Percentiles rank a stretch among this genome's conserved stretches.
These are phyloP conservation scores for Holtermannia corniformis DNA, from an alignment of 768 basidiomycete genomes.

Conservation along the genomic window DNA sequence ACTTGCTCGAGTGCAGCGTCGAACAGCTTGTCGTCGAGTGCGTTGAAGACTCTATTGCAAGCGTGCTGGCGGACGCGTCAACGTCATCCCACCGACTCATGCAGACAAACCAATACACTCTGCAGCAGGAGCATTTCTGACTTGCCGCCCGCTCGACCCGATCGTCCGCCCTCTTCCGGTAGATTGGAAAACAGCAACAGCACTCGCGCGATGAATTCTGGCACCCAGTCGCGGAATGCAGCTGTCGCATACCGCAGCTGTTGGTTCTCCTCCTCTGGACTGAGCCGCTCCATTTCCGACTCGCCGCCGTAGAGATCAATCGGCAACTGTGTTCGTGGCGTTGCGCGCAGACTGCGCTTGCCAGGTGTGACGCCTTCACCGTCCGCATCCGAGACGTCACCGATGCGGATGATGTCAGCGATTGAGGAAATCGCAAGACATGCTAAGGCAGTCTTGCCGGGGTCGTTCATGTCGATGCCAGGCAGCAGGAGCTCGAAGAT, in stretches of 20 bases:
- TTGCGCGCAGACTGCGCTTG: conserved; percentile 40
- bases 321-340: conserved; percentile 41
- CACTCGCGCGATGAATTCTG: conserved; percentile 67
- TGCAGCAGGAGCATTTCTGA: conserved; percentile 41
- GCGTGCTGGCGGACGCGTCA: conserved; percentile 24
- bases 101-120: conserved; percentile 30
- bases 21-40: conserved; percentile 66
- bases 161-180: conserved; percentile 74
- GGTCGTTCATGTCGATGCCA: conserved; percentile 64
- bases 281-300: conserved; percentile 42
- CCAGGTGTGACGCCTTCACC: conserved; percentile 25
- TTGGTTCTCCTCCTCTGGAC: conserved; percentile 60
- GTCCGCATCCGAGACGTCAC: conserved; percentile 23
- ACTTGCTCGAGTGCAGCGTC: conserved; percentile 71
- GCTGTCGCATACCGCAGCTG: conserved; percentile 62
- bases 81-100: conserved; percentile 41
- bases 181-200: conserved; percentile 74
- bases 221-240: conserved; percentile 71
- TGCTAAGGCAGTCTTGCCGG: conserved; percentile 29
- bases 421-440: conserved; percentile 38
- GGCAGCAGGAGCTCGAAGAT: conserved; percentile 73
- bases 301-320: background rate
- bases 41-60: conserved; percentile 47
- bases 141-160: conserved; percentile 51
- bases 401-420: conserved; percentile 29